phyloP scores from a whole-genome alignment of 2,329 filamentous ascomycete genomes.

The Lasiodiplodia citricola region DNA sequence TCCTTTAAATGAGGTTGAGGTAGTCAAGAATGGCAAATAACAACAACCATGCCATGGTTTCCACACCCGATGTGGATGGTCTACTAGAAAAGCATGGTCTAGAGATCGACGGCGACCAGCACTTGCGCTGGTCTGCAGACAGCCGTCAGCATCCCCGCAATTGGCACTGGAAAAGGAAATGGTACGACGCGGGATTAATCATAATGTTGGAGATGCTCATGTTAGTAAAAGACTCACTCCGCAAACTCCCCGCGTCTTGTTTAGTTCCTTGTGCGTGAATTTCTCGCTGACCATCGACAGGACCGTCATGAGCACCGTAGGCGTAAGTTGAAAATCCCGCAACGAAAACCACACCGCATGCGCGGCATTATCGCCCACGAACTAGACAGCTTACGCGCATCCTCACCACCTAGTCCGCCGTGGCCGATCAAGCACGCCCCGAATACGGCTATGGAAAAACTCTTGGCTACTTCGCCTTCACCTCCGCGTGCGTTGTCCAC shows the following conservation, averaged over 20 bases:
- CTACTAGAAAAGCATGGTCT: constrained; percentile 12
- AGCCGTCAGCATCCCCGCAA: constrained; percentile 19
- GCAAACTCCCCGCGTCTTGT: background rate
- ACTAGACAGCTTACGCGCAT: background rate
- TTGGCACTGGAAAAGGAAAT: constrained; percentile 14
- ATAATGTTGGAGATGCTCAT: constrained; percentile 15
- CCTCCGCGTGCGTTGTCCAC: constrained; percentile 1
- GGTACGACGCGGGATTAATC: constrained; percentile 13
- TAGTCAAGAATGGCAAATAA: background rate
- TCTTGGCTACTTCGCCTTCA: constrained; percentile 19
- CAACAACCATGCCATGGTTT: background rate
- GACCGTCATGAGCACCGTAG: constrained; percentile 13
- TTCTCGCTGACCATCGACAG: background rate
- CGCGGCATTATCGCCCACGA: background rate
- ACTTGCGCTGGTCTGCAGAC: constrained; percentile 13
- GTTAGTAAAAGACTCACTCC: background rate
- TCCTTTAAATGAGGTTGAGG: background rate
- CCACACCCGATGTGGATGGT: background rate
- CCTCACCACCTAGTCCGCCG: background rate
- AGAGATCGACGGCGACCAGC: background rate
- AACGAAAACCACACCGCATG: background rate
- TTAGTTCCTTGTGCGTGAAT: background rate
- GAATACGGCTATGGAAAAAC: constrained; percentile 13
- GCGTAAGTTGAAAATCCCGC: constrained; percentile 7
- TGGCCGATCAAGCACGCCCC: background rate